Base-by-base conservation (phyloP, 2,329 filamentous ascomycete genomes). In the Ceratocystis harringtonii region DNA sequence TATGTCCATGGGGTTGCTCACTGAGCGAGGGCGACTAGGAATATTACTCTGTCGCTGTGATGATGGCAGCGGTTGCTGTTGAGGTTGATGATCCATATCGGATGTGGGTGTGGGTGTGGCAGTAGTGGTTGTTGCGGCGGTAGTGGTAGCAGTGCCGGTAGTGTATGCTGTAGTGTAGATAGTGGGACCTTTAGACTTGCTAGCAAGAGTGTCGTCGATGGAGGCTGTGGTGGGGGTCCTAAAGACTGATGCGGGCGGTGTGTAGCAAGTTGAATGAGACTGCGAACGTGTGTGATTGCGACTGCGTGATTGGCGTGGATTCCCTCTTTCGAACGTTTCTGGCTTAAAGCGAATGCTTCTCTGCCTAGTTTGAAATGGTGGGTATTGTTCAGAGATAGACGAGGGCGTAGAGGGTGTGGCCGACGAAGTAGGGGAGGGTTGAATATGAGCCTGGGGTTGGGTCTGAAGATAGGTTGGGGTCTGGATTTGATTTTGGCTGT, bases 341-440 rank as follows among this genome's bases (percentile, higher is more conserved):
- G 55, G 55, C 55, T 32, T 30, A 10, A 58, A 58, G 28, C 55
- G 55, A n/a, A 58, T 58, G 55, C 55, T 58, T n/a, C 28, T 32
- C 55, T 58, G 55, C 5, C 55, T 30, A 15, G 48, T 52, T 28
- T 25, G 19, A 25, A 25, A 15, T 10, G 55, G 28, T 8, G 55
- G 55, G 28, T 36, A 30, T 41, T 41, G 36, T 41, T 41, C 36
- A 41, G 36, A 41, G 36, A 10, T 41, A 15, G 36, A 41, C 36
- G 36, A 41, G 3, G 36, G 36, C 36, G 36, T 41, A 41, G 36
- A 41, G 36, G 36, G 36, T 12, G 36, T 41, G 10, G 36, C 36
- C 36, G 36, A 15, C 1, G 36, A 41, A 15, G 36, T 15, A 41
- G 36, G 36, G 1, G 52, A 57, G 12, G 8, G 10, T 15, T 30